Evolutionary conservation across 2,329 filamentous ascomycete genomes (phyloP), one percentile per base, ranked within the genome.

Genomic region (Cercospora sp.): DNA sequence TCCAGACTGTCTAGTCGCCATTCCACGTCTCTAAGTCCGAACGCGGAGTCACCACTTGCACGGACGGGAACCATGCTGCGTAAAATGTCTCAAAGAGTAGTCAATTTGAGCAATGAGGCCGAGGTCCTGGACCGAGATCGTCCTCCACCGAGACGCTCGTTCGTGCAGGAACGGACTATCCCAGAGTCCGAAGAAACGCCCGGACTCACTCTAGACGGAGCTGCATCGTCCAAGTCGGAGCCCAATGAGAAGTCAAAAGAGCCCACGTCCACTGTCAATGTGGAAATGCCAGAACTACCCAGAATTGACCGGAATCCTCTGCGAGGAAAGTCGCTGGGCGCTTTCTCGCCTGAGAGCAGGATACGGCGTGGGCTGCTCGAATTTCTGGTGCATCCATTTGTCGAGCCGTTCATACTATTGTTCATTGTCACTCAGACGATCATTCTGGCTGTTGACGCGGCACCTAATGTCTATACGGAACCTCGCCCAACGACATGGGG

Each of bases 31-130:
- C 76, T 84, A 18, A 84, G 83, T 55, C 81, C 83, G 42, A 76
- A 78, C 18, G 76, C 79, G 16, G 81, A 80, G 42, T 84, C 83
- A 45, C 81, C 84, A 23, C 77, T 87, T 58, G 78, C 80, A 57
- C 78, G 84, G 65, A 84, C 83, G 45, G 81, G 82, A 26, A 84
- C 82, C 68, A 82, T 86, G 75, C 77, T 86, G 76, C 79, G 84
- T 71, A 89, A 88, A 73, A 97, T 99, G 89, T 98, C 96, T 33
- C 94, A 97, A 82, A 92, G 95, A 83, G 94, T 99, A 65, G 95
- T 99, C 76, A 98, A 98, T 77, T 87, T 99, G 74, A 97, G 93
- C 80, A 97, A 97, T 77, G 95, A 98, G 75, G 90, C 90, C 4
- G 92, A 97, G 74, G 82, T 92, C 20, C 84, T 94, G 16, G 93